A percentile compares a stretch with the other conserved stretches of the same genome.
phyloP scores from a whole-genome alignment of 768 basidiomycete genomes.

The Boletus bicolor region DNA sequence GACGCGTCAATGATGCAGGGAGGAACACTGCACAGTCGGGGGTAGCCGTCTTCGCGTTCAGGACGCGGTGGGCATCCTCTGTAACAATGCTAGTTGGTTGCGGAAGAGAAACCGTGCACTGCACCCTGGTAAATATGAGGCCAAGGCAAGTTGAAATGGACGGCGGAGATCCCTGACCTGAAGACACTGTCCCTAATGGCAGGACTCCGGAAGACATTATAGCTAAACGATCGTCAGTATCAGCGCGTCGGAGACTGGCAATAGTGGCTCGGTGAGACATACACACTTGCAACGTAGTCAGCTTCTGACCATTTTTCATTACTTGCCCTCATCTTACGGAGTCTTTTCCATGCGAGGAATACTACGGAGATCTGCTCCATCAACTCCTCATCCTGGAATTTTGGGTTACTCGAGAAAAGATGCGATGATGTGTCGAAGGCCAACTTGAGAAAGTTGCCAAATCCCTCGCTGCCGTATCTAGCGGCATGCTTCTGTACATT shows the following conservation, averaged over 20 bases:
- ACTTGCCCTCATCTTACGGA: constrained; percentile 41
- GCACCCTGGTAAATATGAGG: constrained; percentile 35
- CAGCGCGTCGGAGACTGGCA: not conserved
- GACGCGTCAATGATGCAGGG: constrained; percentile 35
- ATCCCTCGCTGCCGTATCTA: constrained; percentile 10
- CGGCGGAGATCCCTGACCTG: constrained; percentile 33
- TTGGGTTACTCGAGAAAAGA: constrained; percentile 36
- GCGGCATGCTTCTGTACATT: constrained; percentile 2
- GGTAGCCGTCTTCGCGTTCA: constrained; percentile 45
- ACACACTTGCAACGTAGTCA: constrained; percentile 56
- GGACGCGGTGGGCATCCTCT: constrained; percentile 34
- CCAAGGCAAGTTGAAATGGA: not conserved
- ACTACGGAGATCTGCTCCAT: constrained; percentile 41
- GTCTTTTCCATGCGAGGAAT: constrained; percentile 43
- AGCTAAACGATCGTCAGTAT: constrained; percentile 29
- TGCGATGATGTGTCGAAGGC: constrained; percentile 35
- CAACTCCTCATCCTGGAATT: constrained; percentile 21
- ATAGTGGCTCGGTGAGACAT: constrained; percentile 15
- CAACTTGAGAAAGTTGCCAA: constrained; percentile 26
- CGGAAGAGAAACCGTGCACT: constrained; percentile 47
- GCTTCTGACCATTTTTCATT: constrained; percentile 52
- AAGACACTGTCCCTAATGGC: constrained; percentile 41
- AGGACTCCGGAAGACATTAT: constrained; percentile 47
- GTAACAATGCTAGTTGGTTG: constrained; percentile 36
- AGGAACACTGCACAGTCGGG: constrained; percentile 53